A percentile compares a stretch with the other conserved stretches of the same genome.
phyloP scores from a whole-genome alignment of 1,284 basidiomycete genomes.

The Amylostereum areolatum region DNA sequence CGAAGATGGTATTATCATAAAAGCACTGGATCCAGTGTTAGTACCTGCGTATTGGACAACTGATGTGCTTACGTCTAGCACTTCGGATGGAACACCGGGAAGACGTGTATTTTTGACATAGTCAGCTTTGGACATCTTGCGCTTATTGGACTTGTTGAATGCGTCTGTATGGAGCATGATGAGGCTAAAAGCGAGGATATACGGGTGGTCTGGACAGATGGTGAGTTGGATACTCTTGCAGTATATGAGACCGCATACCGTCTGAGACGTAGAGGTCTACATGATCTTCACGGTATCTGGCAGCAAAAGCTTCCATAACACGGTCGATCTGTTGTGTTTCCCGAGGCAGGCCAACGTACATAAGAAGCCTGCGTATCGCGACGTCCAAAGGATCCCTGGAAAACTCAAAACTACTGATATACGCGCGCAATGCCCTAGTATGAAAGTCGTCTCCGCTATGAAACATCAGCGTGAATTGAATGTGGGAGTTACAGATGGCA shows the following conservation, averaged over 20 bases:
- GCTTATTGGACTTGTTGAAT: conserved; percentile 96
- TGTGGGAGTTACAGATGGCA: neutral
- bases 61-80: conserved; percentile 69
- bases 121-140: conserved; percentile 94
- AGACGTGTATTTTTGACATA: conserved; percentile 89
- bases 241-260: conserved; percentile 37
- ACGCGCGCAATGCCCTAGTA: conserved; percentile 61
- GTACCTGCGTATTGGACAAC: conserved; percentile 8
- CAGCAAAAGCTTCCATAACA: conserved; percentile 93
- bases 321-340: conserved; percentile 99
- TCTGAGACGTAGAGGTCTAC: conserved; percentile 73
- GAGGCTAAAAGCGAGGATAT: conserved; percentile 94
- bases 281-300: conserved; percentile 82
- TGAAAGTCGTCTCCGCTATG: conserved; percentile 72
- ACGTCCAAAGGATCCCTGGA: conserved; percentile 83
- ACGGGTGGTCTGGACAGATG: conserved; percentile 78
- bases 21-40: conserved; percentile 63
- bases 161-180: conserved; percentile 99
- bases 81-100: conserved; percentile 78
- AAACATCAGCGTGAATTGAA: conserved; percentile 7
- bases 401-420: conserved; percentile 82
- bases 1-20: conserved; percentile 94
- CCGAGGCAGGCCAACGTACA: conserved; percentile 86
- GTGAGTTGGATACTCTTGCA: neutral
- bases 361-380: conserved; percentile 84